A percentile compares a stretch with the other conserved stretches of the same genome.
Conservation (phyloP, 352 stramenopile genomes). For the Globisporangium ultimum region DNA sequence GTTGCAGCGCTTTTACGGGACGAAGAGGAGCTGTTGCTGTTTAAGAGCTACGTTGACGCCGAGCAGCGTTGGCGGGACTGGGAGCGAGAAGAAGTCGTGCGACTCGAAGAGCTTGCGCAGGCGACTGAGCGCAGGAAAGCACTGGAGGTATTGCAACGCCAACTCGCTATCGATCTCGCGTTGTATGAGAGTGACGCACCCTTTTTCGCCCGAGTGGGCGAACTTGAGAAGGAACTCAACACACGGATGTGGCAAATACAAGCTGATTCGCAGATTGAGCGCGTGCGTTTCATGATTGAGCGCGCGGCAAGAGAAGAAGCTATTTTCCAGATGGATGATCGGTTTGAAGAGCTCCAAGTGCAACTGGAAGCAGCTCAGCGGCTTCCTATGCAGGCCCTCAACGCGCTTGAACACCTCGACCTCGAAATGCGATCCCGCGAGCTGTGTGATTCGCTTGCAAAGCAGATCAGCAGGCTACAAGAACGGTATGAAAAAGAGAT, state of each 20-base stretch:
- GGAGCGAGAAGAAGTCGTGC: constrained; percentile 36
- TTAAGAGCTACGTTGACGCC: constrained; percentile 40
- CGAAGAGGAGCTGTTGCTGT: constrained; percentile 41
- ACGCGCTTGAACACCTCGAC: constrained; percentile 43
- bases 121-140: constrained; percentile 17
- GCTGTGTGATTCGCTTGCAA: constrained; percentile 20
- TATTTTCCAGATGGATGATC: constrained; percentile 48
- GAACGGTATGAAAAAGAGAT: constrained; percentile 12
- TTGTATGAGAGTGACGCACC: constrained; percentile 38
- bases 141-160: constrained; percentile 26
- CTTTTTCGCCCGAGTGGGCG: constrained; percentile 45
- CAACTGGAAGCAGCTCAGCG: constrained; percentile 39
- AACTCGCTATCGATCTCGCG: constrained; percentile 41
- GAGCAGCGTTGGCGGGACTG: constrained; percentile 46
- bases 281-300: constrained; percentile 59
- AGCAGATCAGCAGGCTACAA: constrained; percentile 18
- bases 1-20: constrained; percentile 25
- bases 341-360: constrained; percentile 33
- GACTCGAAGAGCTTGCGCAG: constrained; percentile 35
- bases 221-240: constrained; percentile 44
- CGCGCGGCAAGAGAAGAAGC: constrained; percentile 55
- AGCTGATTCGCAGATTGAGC: constrained; percentile 49
- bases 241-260: constrained; percentile 50
- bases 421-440: constrained; percentile 29
- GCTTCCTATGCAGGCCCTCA: constrained; percentile 48